Percentiles rank a stretch among this genome's conserved stretches.
phyloP scores from a whole-genome alignment of 2,329 filamentous ascomycete genomes.

The Trichoderma sp. region DNA sequence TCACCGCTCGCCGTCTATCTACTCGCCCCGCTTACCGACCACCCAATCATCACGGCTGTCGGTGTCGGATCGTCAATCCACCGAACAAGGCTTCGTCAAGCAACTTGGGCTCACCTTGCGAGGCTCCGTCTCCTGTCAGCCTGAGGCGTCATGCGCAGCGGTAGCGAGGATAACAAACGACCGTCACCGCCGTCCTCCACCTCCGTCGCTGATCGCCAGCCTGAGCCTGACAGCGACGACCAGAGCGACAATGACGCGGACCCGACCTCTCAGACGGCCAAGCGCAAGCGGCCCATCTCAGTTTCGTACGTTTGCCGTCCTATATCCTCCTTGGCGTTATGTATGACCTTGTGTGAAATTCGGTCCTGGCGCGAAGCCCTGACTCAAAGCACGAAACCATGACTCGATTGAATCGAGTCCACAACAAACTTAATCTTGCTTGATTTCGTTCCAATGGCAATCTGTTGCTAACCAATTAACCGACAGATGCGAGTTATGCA shows the following conservation, averaged over 20 bases:
- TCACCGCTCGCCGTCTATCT: slow-evolving; percentile 3
- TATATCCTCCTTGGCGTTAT: not conserved
- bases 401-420: not conserved
- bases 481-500: slow-evolving; percentile 73
- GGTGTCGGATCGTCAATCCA: slow-evolving; percentile 18
- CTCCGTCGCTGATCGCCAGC: slow-evolving; percentile 38
- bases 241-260: slow-evolving; percentile 49
- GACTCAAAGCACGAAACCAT: not conserved
- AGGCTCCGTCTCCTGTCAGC: not conserved
- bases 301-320: slow-evolving; percentile 51
- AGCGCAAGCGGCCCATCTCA: slow-evolving; percentile 62
- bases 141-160: slow-evolving; percentile 29
- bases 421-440: not conserved
- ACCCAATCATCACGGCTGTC: not conserved
- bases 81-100: slow-evolving; percentile 5
- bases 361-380: not conserved
- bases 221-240: slow-evolving; percentile 51
- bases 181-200: slow-evolving; percentile 26
- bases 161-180: slow-evolving; percentile 25
- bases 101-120: not conserved
- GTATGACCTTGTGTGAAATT: not conserved
- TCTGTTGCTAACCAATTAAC: not conserved
- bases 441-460: not conserved
- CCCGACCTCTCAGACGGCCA: slow-evolving; percentile 40
- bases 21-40: not conserved